Conservation (phyloP, 495 filamentous ascomycete species). For the Tuber indicum region DNA sequence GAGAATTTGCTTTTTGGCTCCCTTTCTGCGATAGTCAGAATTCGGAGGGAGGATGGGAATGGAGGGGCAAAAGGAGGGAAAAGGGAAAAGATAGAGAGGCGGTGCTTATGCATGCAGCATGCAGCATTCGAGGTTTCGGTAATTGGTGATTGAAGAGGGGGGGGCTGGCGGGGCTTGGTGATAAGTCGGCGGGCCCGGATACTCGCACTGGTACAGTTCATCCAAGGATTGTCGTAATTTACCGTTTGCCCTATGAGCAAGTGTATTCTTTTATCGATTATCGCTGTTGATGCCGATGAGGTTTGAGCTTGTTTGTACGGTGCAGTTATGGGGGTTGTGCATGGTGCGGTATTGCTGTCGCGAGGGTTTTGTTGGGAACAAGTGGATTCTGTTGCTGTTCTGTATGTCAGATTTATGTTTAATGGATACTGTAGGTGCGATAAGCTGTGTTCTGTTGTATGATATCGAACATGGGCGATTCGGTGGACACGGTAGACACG, state of each 20-base stretch:
- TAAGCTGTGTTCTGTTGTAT: background rate
- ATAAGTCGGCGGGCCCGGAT: background rate
- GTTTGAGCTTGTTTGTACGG: background rate
- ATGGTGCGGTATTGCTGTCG: background rate
- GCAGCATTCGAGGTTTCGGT: conserved; percentile 1
- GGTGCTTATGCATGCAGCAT: conserved; percentile 5
- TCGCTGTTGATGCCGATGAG: background rate
- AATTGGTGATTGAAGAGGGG: background rate
- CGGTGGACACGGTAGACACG: background rate
- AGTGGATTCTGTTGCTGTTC: background rate
- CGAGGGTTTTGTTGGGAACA: background rate
- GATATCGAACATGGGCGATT: background rate
- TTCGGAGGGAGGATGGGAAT: conserved; percentile 15
- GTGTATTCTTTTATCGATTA: background rate
- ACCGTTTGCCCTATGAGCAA: conserved; percentile 3
- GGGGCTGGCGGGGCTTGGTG: background rate
- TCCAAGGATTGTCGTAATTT: background rate
- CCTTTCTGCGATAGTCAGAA: background rate
- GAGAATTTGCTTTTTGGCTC: conserved; percentile 22
- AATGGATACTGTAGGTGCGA: background rate
- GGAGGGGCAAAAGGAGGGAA: background rate
- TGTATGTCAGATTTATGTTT: conserved; percentile 1
- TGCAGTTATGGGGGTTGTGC: background rate
- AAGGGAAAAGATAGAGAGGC: conserved; percentile 3
- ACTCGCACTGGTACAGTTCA: background rate